These are phyloP conservation scores for Serendipita indica DNA, from an alignment of 768 basidiomycete genomes.

Conservation along the genomic window DNA sequence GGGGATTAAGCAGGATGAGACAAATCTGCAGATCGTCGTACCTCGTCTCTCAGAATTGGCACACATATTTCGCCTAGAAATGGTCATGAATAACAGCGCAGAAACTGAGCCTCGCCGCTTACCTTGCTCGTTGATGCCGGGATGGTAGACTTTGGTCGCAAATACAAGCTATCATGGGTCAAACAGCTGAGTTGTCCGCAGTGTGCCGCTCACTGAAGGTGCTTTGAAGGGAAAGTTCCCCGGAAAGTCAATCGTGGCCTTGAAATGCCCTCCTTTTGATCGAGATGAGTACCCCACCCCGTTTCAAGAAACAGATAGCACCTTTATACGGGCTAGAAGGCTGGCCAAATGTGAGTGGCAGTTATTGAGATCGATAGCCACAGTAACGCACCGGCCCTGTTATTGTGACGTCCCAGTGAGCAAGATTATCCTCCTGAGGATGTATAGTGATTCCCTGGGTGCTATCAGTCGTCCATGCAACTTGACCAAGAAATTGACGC, in stretches of 20 bases:
- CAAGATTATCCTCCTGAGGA: conserved; percentile 53
- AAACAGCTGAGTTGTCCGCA: neutral
- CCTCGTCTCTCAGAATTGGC: conserved; percentile 71
- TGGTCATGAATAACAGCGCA: neutral
- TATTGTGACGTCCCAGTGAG: conserved; percentile 63
- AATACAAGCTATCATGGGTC: conserved; percentile 49
- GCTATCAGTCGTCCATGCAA: neutral
- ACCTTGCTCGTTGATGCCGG: conserved; percentile 76
- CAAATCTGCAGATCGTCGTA: conserved; percentile 23
- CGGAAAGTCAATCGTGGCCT: conserved; percentile 59
- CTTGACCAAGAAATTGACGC: conserved; percentile 13
- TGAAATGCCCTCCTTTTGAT: conserved; percentile 43
- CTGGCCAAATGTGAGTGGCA: conserved; percentile 24
- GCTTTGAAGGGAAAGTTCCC: conserved; percentile 79
- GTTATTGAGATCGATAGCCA: neutral
- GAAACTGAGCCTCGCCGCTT: neutral
- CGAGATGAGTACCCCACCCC: neutral
- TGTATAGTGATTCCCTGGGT: conserved; percentile 47
- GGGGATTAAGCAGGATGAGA: conserved; percentile 10
- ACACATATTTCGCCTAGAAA: conserved; percentile 51
- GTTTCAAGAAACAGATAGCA: neutral
- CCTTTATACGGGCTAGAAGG: conserved; percentile 66
- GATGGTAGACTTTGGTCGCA: conserved; percentile 78
- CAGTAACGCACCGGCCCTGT: conserved; percentile 48
- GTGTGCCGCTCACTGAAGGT: conserved; percentile 38